A percentile compares a stretch with the other conserved stretches of the same genome.
These are phyloP conservation scores for Trypanosomatidae sp. DNA, from an alignment of 208 protist species.

Conservation along the genomic window DNA sequence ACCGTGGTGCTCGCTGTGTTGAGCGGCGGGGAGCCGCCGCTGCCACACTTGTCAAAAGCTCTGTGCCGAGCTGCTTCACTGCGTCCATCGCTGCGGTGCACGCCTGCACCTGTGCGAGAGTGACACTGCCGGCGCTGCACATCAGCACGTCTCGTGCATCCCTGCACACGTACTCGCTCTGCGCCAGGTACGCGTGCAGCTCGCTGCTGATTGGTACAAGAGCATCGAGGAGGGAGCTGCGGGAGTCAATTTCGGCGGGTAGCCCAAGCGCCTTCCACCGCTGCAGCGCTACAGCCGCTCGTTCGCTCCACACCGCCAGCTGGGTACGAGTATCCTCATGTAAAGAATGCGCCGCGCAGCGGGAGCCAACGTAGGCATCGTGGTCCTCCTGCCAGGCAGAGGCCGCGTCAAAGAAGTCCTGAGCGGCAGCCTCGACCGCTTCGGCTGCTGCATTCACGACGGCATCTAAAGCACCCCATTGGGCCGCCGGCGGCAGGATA, in stretches of 20 bases:
- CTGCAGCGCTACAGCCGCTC: constrained; percentile 9
- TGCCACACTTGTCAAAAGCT: constrained; percentile 1
- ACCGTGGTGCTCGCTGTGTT: not conserved
- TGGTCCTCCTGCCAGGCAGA: constrained; percentile 18
- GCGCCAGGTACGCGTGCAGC: constrained; percentile 14
- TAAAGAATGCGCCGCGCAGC: not conserved
- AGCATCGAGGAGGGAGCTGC: constrained; percentile 5
- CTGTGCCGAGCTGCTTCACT: constrained; percentile 7
- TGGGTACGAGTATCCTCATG: not conserved
- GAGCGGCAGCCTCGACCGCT: constrained; percentile 7
- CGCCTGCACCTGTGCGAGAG: constrained; percentile 14
- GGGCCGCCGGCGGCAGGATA: constrained; percentile 1
- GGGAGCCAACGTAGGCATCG: constrained; percentile 15
- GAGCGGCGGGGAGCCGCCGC: not conserved
- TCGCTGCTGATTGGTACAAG: constrained; percentile 16
- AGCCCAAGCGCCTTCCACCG: constrained; percentile 11
- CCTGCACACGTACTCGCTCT: constrained; percentile 14
- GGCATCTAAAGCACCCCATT: constrained; percentile 5
- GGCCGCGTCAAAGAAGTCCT: constrained; percentile 8
- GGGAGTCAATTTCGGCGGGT: constrained; percentile 3
- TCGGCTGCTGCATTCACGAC: constrained; percentile 8
- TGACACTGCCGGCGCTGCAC: constrained; percentile 9
- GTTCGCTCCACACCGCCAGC: constrained; percentile 15
- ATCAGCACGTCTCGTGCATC: constrained; percentile 27
- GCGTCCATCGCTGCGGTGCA: constrained; percentile 16